Evolutionary conservation across 192 early-diverging fungal genomes (phyloP).

Genomic region (Pilaira anomala): DNA sequence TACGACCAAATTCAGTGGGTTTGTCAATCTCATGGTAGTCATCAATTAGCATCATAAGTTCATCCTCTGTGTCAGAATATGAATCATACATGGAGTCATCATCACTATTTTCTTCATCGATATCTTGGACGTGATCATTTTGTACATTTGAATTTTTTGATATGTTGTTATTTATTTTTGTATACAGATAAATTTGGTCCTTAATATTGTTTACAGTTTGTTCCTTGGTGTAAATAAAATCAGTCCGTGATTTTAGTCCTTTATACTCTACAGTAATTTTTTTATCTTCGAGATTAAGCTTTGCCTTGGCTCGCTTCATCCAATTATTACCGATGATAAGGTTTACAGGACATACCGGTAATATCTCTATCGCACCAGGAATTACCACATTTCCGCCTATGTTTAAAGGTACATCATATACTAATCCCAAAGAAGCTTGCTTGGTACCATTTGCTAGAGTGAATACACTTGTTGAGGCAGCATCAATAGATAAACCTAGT

Average conservation of each 20-base stretch:
- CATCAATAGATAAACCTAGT: not conserved
- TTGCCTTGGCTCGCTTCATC: not conserved
- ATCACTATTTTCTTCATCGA: too few species aligned
- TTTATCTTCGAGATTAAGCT: not conserved
- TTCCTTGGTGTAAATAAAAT: too few species aligned
- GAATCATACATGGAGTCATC: too few species aligned
- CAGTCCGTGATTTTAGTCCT: not conserved
- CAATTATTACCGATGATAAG: not conserved
- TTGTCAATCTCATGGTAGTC: too few species aligned
- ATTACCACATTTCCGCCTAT: not conserved
- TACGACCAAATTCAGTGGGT: too few species aligned
- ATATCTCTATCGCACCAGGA: not conserved
- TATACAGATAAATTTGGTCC: not conserved
- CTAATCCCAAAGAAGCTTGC: not conserved
- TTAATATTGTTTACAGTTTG: too few species aligned
- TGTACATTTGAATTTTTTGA: too few species aligned
- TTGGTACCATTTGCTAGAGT: not conserved
- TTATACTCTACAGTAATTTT: not conserved
- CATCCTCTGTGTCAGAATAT: too few species aligned
- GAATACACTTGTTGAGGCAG: not conserved
- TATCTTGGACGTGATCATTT: too few species aligned
- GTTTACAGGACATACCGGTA: not conserved
- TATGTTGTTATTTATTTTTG: too few species aligned
- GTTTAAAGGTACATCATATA: not conserved
- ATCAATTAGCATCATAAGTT: too few species aligned